Percentiles rank a stretch among this genome's conserved stretches.
Evolutionary conservation across 345 rosid genomes (phyloP).

Genomic region (Rhodamnia argentea): DNA sequence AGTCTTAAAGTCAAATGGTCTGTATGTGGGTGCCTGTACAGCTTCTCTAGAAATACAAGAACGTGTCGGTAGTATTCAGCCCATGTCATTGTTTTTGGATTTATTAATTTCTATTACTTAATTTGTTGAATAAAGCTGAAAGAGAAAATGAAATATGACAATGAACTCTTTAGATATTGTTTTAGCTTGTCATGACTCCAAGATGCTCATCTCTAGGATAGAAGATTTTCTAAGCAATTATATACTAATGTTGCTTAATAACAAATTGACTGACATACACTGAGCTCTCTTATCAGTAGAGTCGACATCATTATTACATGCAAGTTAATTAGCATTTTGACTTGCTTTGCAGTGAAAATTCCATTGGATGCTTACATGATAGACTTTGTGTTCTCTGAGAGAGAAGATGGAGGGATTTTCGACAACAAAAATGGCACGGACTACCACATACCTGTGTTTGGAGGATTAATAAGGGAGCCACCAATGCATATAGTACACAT

Average conservation of each 20-base stretch:
- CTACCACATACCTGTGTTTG: slow-evolving; percentile 75
- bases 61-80: neutral
- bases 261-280: neutral
- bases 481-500: slow-evolving; percentile 89
- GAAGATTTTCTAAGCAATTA: neutral
- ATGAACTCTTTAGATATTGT: neutral
- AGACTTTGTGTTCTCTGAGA: slow-evolving; percentile 97
- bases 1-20: slow-evolving; percentile 5
- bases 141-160: neutral
- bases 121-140: neutral
- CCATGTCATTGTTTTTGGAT: neutral
- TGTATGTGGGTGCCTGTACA: neutral
- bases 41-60: neutral
- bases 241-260: neutral
- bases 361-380: slow-evolving; percentile 92
- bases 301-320: neutral
- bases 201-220: neutral
- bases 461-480: slow-evolving; percentile 70
- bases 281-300: neutral
- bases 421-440: slow-evolving; percentile 75
- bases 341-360: slow-evolving; percentile 57
- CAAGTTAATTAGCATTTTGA: neutral
- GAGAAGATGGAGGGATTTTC: slow-evolving; percentile 71
- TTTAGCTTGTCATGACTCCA: neutral
- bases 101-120: neutral